A percentile compares a stretch with the other conserved stretches of the same genome.
Conservation (phyloP, 352 stramenopile genomes). For the Blastocystis sp. region DNA sequence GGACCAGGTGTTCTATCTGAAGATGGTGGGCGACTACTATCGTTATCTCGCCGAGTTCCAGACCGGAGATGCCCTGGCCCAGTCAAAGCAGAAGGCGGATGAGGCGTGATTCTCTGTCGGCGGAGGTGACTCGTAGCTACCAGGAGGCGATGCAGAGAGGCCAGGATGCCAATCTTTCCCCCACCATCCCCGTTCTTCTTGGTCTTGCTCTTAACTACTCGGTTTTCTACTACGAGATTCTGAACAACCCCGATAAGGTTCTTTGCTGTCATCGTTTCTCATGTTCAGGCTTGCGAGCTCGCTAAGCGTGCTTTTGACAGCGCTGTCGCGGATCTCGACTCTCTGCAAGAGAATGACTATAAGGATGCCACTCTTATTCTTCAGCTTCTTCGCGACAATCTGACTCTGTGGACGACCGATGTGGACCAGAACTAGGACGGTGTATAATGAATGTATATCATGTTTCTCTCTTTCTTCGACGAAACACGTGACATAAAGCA, state of each 20-base stretch:
- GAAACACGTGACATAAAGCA: neutral
- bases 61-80: conserved; percentile 87
- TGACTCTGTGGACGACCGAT: conserved; percentile 96
- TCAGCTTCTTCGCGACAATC: conserved; percentile 98
- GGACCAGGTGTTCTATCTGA: conserved; percentile 99
- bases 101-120: conserved; percentile 2
- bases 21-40: conserved; percentile 99
- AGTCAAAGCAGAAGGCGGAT: conserved; percentile 78
- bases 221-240: conserved; percentile 99
- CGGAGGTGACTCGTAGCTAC: conserved; percentile 28
- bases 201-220: conserved; percentile 96
- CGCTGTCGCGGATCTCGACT: conserved; percentile 97
- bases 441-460: conserved; percentile 58
- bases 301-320: conserved; percentile 96
- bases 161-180: conserved; percentile 83
- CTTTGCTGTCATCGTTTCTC: conserved; percentile 77
- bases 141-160: conserved; percentile 69
- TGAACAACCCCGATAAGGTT: conserved; percentile 87
- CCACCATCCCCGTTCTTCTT: conserved; percentile 95
- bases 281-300: conserved; percentile 84
- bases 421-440: conserved; percentile 76
- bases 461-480: neutral
- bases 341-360: conserved; percentile 96
- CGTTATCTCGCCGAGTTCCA: conserved; percentile 98
- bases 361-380: conserved; percentile 99